phyloP scores from a whole-genome alignment of 2,329 filamentous ascomycete genomes.

The Talaromyces sp. region DNA sequence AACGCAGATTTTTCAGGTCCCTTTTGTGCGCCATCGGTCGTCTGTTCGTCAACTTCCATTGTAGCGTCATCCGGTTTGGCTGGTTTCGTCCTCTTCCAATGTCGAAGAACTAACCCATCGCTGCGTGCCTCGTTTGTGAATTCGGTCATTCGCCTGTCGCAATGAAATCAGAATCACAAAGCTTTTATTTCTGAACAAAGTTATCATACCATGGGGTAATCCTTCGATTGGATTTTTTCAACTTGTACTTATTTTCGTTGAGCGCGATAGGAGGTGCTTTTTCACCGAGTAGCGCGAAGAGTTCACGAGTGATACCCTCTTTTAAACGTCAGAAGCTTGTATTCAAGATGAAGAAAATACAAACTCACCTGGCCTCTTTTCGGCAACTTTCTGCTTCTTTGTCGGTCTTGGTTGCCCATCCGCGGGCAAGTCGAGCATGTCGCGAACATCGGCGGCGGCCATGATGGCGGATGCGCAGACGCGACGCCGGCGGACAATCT shows the following conservation, averaged over 20 bases:
- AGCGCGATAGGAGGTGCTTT: conserved; percentile 54
- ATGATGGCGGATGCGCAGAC: conserved; percentile 46
- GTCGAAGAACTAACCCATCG: conserved; percentile 69
- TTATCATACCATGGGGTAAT: conserved; percentile 48
- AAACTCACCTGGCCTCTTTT: conserved; percentile 55
- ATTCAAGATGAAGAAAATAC: conserved; percentile 3
- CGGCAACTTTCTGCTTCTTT: conserved; percentile 72
- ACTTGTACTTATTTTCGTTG: conserved; percentile 54
- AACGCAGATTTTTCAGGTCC: conserved; percentile 58
- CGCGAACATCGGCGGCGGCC: conserved; percentile 78
- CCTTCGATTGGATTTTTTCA: conserved; percentile 48
- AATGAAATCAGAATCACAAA: conserved; percentile 52
- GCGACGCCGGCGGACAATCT: background rate
- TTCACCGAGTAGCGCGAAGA: conserved; percentile 53
- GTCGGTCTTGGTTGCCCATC: conserved; percentile 60
- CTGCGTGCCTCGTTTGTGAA: conserved; percentile 77
- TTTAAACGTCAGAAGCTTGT: conserved; percentile 7
- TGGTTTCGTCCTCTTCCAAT: conserved; percentile 70
- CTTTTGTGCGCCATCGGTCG: conserved; percentile 36
- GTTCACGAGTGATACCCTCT: conserved; percentile 53
- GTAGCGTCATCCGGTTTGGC: conserved; percentile 35
- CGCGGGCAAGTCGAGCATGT: conserved; percentile 76
- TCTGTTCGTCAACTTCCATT: conserved; percentile 41
- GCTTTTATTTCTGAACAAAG: conserved; percentile 44
- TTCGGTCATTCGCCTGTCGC: conserved; percentile 62